Percentiles rank a stretch among this genome's conserved stretches.
Conservation (phyloP, 768 basidiomycete species). For the Mrakia gelida region DNA sequence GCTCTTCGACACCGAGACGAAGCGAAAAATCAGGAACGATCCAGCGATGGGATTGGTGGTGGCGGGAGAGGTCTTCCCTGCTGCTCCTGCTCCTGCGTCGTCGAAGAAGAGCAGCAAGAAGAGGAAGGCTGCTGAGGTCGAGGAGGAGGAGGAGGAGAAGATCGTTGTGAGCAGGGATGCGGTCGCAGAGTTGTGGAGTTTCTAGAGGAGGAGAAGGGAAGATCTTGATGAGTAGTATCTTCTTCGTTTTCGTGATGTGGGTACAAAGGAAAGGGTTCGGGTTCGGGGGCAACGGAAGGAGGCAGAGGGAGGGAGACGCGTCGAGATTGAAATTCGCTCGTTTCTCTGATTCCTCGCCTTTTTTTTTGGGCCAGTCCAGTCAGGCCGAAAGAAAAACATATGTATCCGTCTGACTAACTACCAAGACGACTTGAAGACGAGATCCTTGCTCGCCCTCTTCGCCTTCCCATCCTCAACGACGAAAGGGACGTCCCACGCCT, state of each 20-base stretch:
- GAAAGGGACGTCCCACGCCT: neutral
- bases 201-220: neutral
- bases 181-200: conserved; percentile 33
- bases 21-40: conserved; percentile 73
- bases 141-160: conserved; percentile 22
- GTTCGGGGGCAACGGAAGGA: too few species aligned
- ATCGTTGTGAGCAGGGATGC: conserved; percentile 24
- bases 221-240: too few species aligned
- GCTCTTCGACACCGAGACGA: conserved; percentile 81
- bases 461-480: neutral
- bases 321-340: too few species aligned
- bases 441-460: neutral
- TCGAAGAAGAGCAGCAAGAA: neutral
- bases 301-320: too few species aligned
- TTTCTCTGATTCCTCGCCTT: too few species aligned
- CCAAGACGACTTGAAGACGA: neutral
- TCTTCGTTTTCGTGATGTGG: too few species aligned
- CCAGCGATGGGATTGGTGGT: conserved; percentile 52
- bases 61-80: conserved; percentile 32
- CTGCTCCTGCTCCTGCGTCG: neutral
- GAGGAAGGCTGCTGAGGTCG: conserved; percentile 3
- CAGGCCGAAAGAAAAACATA: too few species aligned
- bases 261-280: too few species aligned
- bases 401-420: too few species aligned
- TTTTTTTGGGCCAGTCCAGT: too few species aligned